Percentiles rank a stretch among this genome's conserved stretches.
phyloP scores from a whole-genome alignment of 2,329 filamentous ascomycete species.

The Fusarium floridanum region DNA sequence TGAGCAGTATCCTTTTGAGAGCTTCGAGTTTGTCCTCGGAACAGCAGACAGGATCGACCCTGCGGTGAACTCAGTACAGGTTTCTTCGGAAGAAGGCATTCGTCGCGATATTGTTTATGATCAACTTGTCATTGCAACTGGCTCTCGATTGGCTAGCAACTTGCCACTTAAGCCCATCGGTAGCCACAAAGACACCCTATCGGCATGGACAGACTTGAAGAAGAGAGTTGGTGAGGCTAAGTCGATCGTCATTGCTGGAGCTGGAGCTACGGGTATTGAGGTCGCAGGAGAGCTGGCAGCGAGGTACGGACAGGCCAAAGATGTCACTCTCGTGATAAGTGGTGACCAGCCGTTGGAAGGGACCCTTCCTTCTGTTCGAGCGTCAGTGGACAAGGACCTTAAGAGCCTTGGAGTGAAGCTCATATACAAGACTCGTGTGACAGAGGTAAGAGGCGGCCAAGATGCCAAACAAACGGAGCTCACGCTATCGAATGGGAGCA shows the following conservation, averaged over 20 bases:
- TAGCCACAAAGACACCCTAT: slow-evolving; percentile 57
- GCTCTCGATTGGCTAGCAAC: slow-evolving; percentile 57
- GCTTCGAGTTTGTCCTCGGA: slow-evolving; percentile 65
- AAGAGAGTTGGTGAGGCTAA: slow-evolving; percentile 39
- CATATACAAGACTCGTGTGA: slow-evolving; percentile 52
- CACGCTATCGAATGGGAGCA: slow-evolving; percentile 48
- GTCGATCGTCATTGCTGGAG: slow-evolving; percentile 55
- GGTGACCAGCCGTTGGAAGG: slow-evolving; percentile 37
- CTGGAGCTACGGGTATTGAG: slow-evolving; percentile 55
- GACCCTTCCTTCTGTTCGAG: slow-evolving; percentile 48
- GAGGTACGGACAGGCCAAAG: slow-evolving; percentile 47
- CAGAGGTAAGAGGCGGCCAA: slow-evolving; percentile 16
- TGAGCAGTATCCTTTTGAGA: slow-evolving; percentile 57
- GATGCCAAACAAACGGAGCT: slow-evolving; percentile 36
- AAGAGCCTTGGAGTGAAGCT: slow-evolving; percentile 45
- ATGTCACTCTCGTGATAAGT: slow-evolving; percentile 45
- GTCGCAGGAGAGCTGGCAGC: slow-evolving; percentile 53
- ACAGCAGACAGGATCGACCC: slow-evolving; percentile 54
- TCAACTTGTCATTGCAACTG: slow-evolving; percentile 67
- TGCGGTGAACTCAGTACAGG: slow-evolving; percentile 53
- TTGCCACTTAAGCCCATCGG: slow-evolving; percentile 63
- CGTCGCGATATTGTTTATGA: slow-evolving; percentile 59
- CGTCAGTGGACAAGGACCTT: slow-evolving; percentile 42
- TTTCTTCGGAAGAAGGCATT: slow-evolving; percentile 48
- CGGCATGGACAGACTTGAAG: slow-evolving; percentile 51